Evolutionary conservation across 495 filamentous ascomycete species (phyloP).

Genomic region (Ramalina peruviana): DNA sequence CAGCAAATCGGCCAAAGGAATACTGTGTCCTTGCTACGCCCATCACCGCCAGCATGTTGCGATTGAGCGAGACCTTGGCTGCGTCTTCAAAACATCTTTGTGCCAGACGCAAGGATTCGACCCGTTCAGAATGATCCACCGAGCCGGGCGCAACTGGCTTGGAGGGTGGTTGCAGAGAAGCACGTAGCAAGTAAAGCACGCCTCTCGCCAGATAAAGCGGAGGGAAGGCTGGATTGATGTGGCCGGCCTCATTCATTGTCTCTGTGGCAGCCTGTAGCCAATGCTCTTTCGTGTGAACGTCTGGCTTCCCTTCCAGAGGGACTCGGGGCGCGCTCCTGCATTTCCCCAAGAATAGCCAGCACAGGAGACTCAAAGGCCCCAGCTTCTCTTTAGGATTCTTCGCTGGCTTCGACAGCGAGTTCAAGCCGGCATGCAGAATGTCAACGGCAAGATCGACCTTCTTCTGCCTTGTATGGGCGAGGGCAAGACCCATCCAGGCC

Average conservation of each 20-base stretch:
- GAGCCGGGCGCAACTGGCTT: constrained; percentile 44
- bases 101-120: constrained; percentile 65
- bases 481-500: constrained; percentile 89
- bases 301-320: constrained; percentile 48
- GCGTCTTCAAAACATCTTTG: constrained; percentile 90
- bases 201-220: constrained; percentile 85
- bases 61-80: constrained; percentile 62
- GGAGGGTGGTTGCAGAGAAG: constrained; percentile 68
- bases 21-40: constrained; percentile 76
- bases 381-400: constrained; percentile 72
- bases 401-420: constrained; percentile 44
- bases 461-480: constrained; percentile 93
- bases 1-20: constrained; percentile 66
- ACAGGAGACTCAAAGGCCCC: constrained; percentile 66
- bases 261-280: constrained; percentile 84
- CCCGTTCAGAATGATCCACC: constrained; percentile 58
- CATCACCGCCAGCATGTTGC: constrained; percentile 80
- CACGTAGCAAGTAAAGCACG: constrained; percentile 73
- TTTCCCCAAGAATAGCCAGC: constrained; percentile 88
- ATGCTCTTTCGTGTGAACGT: constrained; percentile 78
- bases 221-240: constrained; percentile 82
- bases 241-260: constrained; percentile 81
- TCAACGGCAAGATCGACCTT: constrained; percentile 91
- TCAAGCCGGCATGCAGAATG: constrained; percentile 71
- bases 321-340: constrained; percentile 80